Base-by-base conservation (phyloP, 2,329 filamentous ascomycete genomes). In the Arachnopeziza araneosa region DNA sequence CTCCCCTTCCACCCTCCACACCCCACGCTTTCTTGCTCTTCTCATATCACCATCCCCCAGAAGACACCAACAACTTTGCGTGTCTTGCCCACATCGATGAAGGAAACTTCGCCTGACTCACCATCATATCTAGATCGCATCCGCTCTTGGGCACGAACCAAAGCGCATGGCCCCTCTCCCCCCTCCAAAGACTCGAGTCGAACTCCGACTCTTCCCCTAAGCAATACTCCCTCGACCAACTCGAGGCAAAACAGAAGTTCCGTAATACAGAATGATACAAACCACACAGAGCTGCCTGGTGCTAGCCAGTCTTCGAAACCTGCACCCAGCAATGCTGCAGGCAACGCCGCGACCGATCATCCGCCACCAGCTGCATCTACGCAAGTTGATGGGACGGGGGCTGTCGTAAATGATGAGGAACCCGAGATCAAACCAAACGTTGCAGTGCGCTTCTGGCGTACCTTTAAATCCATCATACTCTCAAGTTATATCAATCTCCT, bases 401-500 rank as follows among this genome's bases (percentile, higher is more conserved):
- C 79, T 85, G 69, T 84, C 81, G 57, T 86, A 83, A 75, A 71
- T 36, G 55, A 61, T 30, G 68, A 73, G 24, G 65, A 63, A 30
- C 59, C 60, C 9, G 58, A 63, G 48, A 61, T 68, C 36, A 65
- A 71, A 54, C 67, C 70, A 22, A 69, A 71, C 66, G 59, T 72
- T 54, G 61, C 63, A 22, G 32, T 58, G 60, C 65, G 70, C 57
- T 73, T 73, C 63, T 71, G 64, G 64, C 59, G 65, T 17, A 72
- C 76, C 23, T 75, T 80, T 65, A 80, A 79, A 79, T 80, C 77
- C 71, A 84, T 85, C 69, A 68, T 93, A 63, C 81, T 86, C 51
- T 84, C 90, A 71, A 91, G 86, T 77, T 91, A 87, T 83, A 78
- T 93, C 77, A 93, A 95, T 72, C 69, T 91, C 58, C 78, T 93